A percentile compares a stretch with the other conserved stretches of the same genome.
These are phyloP conservation scores for Fusarium piperis DNA, from an alignment of 2,329 filamentous ascomycete species.

Conservation along the genomic window DNA sequence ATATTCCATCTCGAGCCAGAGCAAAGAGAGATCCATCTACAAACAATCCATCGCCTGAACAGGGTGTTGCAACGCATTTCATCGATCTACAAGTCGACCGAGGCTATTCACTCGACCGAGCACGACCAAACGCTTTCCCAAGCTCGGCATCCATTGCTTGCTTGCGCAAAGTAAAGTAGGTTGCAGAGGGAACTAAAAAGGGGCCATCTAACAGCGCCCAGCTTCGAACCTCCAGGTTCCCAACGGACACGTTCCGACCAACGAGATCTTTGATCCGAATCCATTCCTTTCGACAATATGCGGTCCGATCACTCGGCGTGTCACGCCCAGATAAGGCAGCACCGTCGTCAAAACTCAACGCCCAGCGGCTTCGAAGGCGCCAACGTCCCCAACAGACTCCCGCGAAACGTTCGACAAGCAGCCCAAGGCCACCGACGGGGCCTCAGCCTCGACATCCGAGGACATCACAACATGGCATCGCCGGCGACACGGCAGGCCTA, in stretches of 20 bases:
- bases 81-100: slow-evolving; percentile 49
- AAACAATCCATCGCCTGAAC: slow-evolving; percentile 38
- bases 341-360: slow-evolving; percentile 89
- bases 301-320: slow-evolving; percentile 81
- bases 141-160: slow-evolving; percentile 85
- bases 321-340: slow-evolving; percentile 66
- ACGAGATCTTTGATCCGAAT: slow-evolving; percentile 69
- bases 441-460: slow-evolving; percentile 81
- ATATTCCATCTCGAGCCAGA: slow-evolving; percentile 15
- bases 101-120: slow-evolving; percentile 54
- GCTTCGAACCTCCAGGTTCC: slow-evolving; percentile 62
- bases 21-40: not conserved
- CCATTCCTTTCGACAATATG: slow-evolving; percentile 74
- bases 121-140: slow-evolving; percentile 53
- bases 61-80: slow-evolving; percentile 41
- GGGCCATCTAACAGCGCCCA: slow-evolving; percentile 26
- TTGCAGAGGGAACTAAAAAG: not conserved
- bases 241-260: slow-evolving; percentile 60
- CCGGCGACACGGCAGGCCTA: slow-evolving; percentile 45
- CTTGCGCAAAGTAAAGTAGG: slow-evolving; percentile 77
- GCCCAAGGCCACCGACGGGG: slow-evolving; percentile 76
- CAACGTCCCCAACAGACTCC: slow-evolving; percentile 72
- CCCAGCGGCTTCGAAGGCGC: slow-evolving; percentile 80
- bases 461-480: slow-evolving; percentile 57
- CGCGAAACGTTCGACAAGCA: slow-evolving; percentile 53